Evolutionary conservation across 305 asterid species (phyloP).

Genomic region (Caryopteris hybrid): DNA sequence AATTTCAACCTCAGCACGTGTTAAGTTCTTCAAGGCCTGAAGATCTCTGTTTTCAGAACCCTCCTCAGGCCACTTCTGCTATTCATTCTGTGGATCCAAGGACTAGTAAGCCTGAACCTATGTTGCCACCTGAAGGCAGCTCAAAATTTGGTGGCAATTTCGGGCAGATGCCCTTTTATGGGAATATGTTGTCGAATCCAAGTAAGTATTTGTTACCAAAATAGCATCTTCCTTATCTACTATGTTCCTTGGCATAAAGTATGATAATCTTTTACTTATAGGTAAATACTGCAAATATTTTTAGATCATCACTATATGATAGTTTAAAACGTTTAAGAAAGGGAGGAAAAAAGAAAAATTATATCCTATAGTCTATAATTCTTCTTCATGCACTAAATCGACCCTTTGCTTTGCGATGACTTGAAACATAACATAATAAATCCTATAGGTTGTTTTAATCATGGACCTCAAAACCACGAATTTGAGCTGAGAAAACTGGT

Average conservation of each 20-base stretch:
- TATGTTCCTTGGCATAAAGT: background rate
- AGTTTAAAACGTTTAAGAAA: background rate
- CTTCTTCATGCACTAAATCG: background rate
- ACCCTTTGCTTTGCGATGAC: background rate
- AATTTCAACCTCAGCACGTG: slow-evolving; percentile 48
- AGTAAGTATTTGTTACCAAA: slow-evolving; percentile 34
- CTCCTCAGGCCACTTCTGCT: slow-evolving; percentile 45
- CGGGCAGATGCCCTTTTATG: slow-evolving; percentile 73
- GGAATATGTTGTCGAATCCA: slow-evolving; percentile 51
- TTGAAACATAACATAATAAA: no score
- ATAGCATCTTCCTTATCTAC: background rate
- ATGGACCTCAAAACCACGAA: background rate
- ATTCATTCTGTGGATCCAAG: slow-evolving; percentile 46
- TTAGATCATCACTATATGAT: background rate
- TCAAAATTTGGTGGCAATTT: slow-evolving; percentile 56
- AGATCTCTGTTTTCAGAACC: slow-evolving; percentile 59
- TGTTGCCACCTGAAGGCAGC: slow-evolving; percentile 61
- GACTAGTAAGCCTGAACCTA: slow-evolving; percentile 55
- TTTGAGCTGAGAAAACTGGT: background rate
- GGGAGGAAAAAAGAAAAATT: background rate
- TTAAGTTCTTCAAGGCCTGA: slow-evolving; percentile 51
- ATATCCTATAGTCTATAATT: background rate
- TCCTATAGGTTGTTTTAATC: background rate
- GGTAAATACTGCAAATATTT: background rate
- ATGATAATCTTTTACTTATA: background rate